Evolutionary conservation across 768 basidiomycete genomes (phyloP), one percentile per base, ranked within the genome.

Genomic region (Boletus huronensis): DNA sequence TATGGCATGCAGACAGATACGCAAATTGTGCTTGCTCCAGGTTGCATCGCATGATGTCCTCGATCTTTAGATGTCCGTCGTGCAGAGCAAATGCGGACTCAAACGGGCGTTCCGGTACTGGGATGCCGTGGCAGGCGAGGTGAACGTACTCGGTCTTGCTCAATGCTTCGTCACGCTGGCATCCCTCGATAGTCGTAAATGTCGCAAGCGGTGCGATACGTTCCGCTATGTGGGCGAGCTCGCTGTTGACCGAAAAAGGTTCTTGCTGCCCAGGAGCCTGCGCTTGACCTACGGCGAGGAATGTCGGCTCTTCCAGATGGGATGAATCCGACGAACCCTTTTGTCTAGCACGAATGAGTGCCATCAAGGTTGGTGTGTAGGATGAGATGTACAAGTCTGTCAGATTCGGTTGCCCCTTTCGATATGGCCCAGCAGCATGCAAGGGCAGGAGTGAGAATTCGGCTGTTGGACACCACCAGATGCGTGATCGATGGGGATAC

Each of bases 1-100:
- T 64, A 42, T 67, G 59, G 40, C 66, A 70, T 2, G 63, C 61
- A 28, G 63, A 68, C 38, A 70, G 10, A 21, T 61, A 61, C 19
- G 54, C 51, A 23, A 60, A 61, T 17, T 53, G 54, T 1, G 47
- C 25, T 17, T 50, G 32, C 13, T 25, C 25, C 19, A 64, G 36
- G 11, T 53, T n/a, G 7, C 21, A 45, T 19, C 49, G 60, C 25
- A 48, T 52, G 50, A 62, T 58, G 17, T 34, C 19, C 10, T 58
- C 46, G 13, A 62, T 46, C 26, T 19, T 48, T 3, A 61, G 31
- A 0, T 8, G 49, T 32, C 28, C 36, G 19, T 54, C 42, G 5
- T 43, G 17, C 35, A 57, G 25, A 16, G 55, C 39, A 16, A 61
- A 61, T 6, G 9, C 40, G 13, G 60, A 61, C 34, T 67, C 43